Conservation (phyloP, 1,284 basidiomycete species). For the Sporisorium exsertum region DNA sequence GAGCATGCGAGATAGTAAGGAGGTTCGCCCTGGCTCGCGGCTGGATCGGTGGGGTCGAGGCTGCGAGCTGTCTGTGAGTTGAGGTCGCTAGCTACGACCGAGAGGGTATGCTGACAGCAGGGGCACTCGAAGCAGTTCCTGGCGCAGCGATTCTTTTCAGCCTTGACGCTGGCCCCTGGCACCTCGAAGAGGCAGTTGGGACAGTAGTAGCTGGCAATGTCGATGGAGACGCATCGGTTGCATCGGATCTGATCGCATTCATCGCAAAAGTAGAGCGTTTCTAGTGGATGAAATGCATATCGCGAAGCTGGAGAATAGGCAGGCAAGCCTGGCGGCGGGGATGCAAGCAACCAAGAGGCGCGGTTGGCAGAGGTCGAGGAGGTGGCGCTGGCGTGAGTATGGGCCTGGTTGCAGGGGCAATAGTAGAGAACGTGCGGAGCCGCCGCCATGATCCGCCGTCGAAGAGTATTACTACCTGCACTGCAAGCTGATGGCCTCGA, state of each 20-base stretch:
- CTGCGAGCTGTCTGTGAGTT: constrained; percentile 55
- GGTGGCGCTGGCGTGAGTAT: constrained; percentile 1
- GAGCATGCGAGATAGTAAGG: constrained; percentile 92
- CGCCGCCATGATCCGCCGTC: constrained; percentile 14
- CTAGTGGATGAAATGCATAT: constrained; percentile 76
- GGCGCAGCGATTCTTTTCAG: constrained; percentile 96
- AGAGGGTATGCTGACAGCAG: constrained; percentile 86
- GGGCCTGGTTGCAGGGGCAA: constrained; percentile 35
- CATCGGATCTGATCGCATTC: constrained; percentile 96
- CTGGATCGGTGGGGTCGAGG: constrained; percentile 57
- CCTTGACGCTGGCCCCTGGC: constrained; percentile 92
- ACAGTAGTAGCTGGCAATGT: constrained; percentile 96
- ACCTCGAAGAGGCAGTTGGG: constrained; percentile 99
- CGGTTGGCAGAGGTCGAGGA: constrained; percentile 8
- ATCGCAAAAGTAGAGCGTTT: constrained; percentile 94
- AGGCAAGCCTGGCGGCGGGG: constrained; percentile 37
- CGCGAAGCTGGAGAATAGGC: constrained; percentile 42
- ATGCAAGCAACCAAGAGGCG: constrained; percentile 13
- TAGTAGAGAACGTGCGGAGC: constrained; percentile 46
- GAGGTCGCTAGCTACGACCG: constrained; percentile 87
- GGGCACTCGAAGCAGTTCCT: constrained; percentile 98
- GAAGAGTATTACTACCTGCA: too few relatives aligned
- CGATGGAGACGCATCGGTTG: constrained; percentile 87
- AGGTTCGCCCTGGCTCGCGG: constrained; percentile 76
- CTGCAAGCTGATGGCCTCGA: not conserved